Evolutionary conservation across 2,329 filamentous ascomycete species (phyloP), one percentile per base, ranked within the genome.

Genomic region (Clarireedia paspali): DNA sequence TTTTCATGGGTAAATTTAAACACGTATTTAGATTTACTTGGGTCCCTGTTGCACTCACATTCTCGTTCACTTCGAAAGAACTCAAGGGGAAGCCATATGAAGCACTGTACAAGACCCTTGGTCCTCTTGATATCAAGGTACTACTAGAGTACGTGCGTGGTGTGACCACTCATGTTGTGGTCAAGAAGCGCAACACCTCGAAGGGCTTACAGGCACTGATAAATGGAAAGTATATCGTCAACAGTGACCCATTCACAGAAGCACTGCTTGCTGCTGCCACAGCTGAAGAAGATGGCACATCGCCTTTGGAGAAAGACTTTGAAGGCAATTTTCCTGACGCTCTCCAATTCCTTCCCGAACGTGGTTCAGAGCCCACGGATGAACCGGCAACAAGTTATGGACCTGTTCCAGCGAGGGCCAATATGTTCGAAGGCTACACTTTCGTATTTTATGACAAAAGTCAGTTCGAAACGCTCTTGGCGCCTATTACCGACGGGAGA

Each of bases 101-200:
- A 2, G 74, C 75, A 17, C 78, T 91, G 26, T 82, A 82, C 59
- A 73, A 80, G 34, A 79, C 79, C 53, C 80, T 97, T 17, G 90
- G 95, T 68, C 81, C 85, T 46, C 77, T 95, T n/a, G 94, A 96
- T 67, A 85, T 97, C 70, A 97, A 96, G 70, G 85, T 90, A 14
- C 75, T 88, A 14, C 77, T 81, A 45, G 85, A 91, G 4, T 96
- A 90, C 70, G 74, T 88, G 24, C 73, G 79, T 26, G 78, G 75
- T 15, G 74, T 80, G 27, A 96, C 92, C 0, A 96, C 92, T 0
- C 91, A 97, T 70, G 87, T 95, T 10, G 84, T 97, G 36, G 85
- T 89, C 6, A 88, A 84, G 69, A 96, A 95, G 72, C 81, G 94
- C 48, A 99, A 97, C 69, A 92, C 90, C 0, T 81, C 91, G 0